Evolutionary conservation across 129 eudicot species (phyloP).

Genomic region (Helianthus tuberosus): DNA sequence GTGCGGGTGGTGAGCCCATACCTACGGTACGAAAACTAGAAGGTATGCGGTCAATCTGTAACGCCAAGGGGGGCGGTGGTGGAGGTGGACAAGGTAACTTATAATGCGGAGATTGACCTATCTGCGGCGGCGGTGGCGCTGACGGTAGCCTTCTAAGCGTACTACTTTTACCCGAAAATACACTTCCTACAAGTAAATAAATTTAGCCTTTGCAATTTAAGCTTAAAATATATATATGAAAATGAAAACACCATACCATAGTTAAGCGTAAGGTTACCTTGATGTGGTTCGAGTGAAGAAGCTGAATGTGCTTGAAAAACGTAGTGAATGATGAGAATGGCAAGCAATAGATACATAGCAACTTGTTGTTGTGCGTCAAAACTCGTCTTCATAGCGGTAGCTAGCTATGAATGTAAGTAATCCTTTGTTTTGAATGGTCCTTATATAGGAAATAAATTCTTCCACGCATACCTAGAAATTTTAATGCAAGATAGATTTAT

Average conservation of each 20-base stretch:
- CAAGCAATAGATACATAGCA: neutral
- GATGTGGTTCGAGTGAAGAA: neutral
- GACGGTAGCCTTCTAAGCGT: neutral
- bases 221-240: neutral
- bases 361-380: neutral
- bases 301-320: constrained; percentile 25
- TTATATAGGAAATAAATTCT: neutral
- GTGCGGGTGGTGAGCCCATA: no score
- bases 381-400: constrained; percentile 14
- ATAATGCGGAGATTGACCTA: neutral
- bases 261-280: neutral
- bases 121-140: constrained; percentile 6
- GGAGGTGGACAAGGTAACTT: no score
- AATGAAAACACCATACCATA: neutral
- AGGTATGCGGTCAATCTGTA: no score
- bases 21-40: no score
- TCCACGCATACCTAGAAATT: neutral
- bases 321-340: neutral
- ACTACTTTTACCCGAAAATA: constrained; percentile 9
- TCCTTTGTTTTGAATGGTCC: neutral
- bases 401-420: neutral
- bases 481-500: neutral
- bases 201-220: neutral
- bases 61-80: no score
- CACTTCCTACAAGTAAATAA: neutral